These are phyloP conservation scores for Chalciporus sp. DNA, from an alignment of 1,284 basidiomycete genomes.

Conservation along the genomic window DNA sequence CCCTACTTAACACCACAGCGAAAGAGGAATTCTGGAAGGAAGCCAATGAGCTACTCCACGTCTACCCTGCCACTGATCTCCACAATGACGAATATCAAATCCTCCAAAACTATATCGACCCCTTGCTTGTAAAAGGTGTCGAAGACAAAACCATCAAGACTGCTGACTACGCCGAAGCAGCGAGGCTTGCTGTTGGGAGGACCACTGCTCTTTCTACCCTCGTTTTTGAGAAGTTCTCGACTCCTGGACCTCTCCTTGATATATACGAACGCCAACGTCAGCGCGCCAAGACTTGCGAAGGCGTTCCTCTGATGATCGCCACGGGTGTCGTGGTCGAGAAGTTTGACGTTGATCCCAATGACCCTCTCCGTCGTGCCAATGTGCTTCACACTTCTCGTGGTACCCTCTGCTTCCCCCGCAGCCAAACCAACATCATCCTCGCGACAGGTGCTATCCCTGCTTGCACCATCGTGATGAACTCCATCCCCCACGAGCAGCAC, in stretches of 20 bases:
- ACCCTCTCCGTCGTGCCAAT: slow-evolving; percentile 2
- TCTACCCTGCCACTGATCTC: background rate
- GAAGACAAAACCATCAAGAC: background rate
- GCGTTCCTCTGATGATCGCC: slow-evolving; percentile 9
- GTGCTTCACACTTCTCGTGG: slow-evolving; percentile 14
- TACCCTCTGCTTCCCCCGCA: slow-evolving; percentile 14
- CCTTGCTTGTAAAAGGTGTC: background rate
- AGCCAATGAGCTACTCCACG: slow-evolving; percentile 5
- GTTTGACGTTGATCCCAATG: slow-evolving; percentile 9
- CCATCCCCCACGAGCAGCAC: slow-evolving; percentile 8
- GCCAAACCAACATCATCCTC: slow-evolving; percentile 27
- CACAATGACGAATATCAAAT: slow-evolving; percentile 1
- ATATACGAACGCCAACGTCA: slow-evolving; percentile 24
- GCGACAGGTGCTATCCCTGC: slow-evolving; percentile 26
- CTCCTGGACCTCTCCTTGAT: slow-evolving; percentile 27
- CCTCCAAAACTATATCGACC: slow-evolving; percentile 6
- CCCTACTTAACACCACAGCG: background rate
- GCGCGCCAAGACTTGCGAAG: slow-evolving; percentile 15
- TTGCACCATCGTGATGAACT: slow-evolving; percentile 27
- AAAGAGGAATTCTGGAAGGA: slow-evolving; percentile 2
- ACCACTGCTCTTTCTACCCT: slow-evolving; percentile 12
- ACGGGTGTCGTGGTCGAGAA: slow-evolving; percentile 6
- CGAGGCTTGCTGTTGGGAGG: slow-evolving; percentile 6
- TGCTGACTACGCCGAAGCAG: background rate
- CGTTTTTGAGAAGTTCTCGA: slow-evolving; percentile 29